Evolutionary conservation across 192 early-diverging fungal genomes (phyloP).

Genomic region (Entomortierella lignicola): DNA sequence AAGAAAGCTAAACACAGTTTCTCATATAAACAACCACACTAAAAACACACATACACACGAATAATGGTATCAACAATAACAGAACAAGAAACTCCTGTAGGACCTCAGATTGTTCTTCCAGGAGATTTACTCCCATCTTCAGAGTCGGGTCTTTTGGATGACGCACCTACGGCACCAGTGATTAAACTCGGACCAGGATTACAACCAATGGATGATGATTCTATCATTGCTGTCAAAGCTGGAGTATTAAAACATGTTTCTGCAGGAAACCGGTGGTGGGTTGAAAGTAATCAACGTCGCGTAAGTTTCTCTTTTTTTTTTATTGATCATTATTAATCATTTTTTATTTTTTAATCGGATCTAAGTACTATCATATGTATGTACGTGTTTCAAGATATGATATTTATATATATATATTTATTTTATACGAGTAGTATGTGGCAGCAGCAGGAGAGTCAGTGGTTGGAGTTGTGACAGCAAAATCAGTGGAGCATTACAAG

Average conservation of each 20-base stretch:
- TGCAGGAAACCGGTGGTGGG: conserved; percentile 76
- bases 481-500: conserved; percentile 80
- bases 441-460: conserved; percentile 88
- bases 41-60: not conserved
- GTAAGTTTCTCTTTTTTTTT: conserved; percentile 54
- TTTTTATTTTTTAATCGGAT: not conserved
- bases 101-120: conserved; percentile 61
- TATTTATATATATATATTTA: not conserved
- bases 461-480: conserved; percentile 80
- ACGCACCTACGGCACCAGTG: conserved; percentile 43
- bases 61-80: conserved; percentile 25
- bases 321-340: not conserved
- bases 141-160: conserved; percentile 20
- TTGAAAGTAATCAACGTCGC: conserved; percentile 83
- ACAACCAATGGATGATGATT: conserved; percentile 69
- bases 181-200: conserved; percentile 88
- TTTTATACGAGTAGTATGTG: conserved; percentile 74
- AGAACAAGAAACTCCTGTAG: conserved; percentile 4
- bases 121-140: conserved; percentile 60
- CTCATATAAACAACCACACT: not conserved
- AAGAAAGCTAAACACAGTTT: not conserved
- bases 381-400: too few species aligned
- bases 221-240: conserved; percentile 74
- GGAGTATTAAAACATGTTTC: conserved; percentile 73
- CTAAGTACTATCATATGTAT: too few species aligned